phyloP scores from a whole-genome alignment of 106 monocot genomes.

The Dendrobium chrysotoxum region DNA sequence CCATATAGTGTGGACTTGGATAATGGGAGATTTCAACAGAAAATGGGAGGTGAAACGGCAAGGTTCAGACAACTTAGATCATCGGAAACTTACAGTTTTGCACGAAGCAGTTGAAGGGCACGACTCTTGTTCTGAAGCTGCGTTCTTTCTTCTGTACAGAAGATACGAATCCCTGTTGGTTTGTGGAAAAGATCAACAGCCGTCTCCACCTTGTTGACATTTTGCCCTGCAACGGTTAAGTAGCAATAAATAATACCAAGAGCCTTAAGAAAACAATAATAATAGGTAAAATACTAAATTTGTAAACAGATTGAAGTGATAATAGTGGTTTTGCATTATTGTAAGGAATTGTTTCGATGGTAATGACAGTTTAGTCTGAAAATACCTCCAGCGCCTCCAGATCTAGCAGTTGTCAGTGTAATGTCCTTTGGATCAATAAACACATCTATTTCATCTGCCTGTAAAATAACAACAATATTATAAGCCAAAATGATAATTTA shows the following conservation, averaged over 20 bases:
- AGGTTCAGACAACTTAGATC: not conserved
- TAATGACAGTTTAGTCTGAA: not conserved
- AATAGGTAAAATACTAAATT: not conserved
- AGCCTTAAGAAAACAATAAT: not conserved
- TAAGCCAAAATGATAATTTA: too few species aligned
- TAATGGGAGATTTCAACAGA: not conserved
- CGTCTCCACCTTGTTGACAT: slow-evolving; percentile 99
- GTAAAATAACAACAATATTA: slow-evolving; percentile 1
- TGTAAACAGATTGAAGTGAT: not conserved
- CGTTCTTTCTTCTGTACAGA: slow-evolving; percentile 97
- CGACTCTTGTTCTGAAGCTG: slow-evolving; percentile 76
- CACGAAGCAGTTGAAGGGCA: slow-evolving; percentile 84
- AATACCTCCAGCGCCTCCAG: slow-evolving; percentile 97
- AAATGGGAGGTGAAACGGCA: slow-evolving; percentile 1
- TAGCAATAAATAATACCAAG: not conserved
- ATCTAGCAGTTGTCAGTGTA: slow-evolving; percentile 91
- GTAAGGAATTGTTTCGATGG: not conserved
- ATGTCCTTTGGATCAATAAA: slow-evolving; percentile 96
- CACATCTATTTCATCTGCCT: slow-evolving; percentile 97
- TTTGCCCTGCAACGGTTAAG: slow-evolving; percentile 65
- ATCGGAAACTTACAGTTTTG: slow-evolving; percentile 73
- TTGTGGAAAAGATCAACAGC: slow-evolving; percentile 94
- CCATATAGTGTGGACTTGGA: not conserved
- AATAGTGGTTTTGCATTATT: not conserved
- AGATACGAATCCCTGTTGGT: slow-evolving; percentile 92